These are phyloP conservation scores for Musa beccarii DNA, from an alignment of 176 grass and related monocot species.

Conservation along the genomic window DNA sequence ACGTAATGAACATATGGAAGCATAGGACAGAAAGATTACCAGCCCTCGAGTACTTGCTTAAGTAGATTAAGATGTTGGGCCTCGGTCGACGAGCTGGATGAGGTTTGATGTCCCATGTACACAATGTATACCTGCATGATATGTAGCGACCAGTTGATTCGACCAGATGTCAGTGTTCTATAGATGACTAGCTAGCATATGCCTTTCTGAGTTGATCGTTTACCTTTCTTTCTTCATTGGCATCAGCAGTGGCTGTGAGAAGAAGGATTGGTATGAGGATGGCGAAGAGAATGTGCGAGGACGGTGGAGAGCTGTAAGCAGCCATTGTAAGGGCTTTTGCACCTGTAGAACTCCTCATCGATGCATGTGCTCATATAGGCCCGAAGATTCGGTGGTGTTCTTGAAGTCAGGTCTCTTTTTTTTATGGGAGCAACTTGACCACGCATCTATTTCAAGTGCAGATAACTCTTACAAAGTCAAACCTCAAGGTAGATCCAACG, in stretches of 20 bases:
- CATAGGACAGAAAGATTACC: slow-evolving; percentile 1
- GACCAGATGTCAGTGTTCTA: background rate
- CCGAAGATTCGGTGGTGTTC: background rate
- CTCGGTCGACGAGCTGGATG: background rate
- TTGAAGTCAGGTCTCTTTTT: background rate
- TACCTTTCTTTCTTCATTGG: slow-evolving; percentile 11
- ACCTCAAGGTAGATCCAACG: background rate
- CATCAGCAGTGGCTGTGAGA: background rate
- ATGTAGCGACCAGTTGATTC: background rate
- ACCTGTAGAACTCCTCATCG: background rate
- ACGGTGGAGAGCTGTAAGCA: background rate
- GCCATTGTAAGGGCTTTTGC: background rate
- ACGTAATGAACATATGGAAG: background rate
- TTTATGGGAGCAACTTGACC: background rate
- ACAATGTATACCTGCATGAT: slow-evolving; percentile 28
- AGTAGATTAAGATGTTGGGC: slow-evolving; percentile 16
- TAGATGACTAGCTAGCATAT: background rate
- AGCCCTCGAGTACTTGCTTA: slow-evolving; percentile 17
- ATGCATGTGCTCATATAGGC: background rate
- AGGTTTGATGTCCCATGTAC: slow-evolving; percentile 21
- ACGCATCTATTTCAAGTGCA: background rate
- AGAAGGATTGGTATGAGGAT: background rate
- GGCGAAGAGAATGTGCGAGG: background rate
- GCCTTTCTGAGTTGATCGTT: background rate
- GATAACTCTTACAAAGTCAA: background rate